Conservation (phyloP, 768 basidiomycete genomes). For the Coprinopsis cinerea region DNA sequence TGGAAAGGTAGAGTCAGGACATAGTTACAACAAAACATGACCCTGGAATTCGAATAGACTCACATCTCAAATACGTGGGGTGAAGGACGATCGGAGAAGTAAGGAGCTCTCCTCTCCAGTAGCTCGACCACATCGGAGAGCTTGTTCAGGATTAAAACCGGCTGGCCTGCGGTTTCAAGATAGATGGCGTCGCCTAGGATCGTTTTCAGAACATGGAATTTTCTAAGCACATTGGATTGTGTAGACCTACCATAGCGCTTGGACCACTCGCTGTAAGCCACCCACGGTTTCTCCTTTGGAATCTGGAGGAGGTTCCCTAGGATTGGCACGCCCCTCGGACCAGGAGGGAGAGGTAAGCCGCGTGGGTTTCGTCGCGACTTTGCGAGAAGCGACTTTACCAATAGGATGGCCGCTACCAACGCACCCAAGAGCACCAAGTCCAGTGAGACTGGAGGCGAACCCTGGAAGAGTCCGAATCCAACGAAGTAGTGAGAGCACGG, state of each 20-base stretch:
- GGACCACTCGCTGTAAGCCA: not conserved
- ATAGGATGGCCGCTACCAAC: too few relatives aligned
- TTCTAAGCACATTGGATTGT: not conserved
- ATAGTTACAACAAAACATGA: too few relatives aligned
- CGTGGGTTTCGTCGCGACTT: constrained; percentile 12
- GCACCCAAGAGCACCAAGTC: too few relatives aligned
- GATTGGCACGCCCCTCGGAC: not conserved
- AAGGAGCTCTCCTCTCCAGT: constrained; percentile 13
- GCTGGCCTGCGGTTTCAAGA: constrained; percentile 11
- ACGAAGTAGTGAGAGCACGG: too few relatives aligned
- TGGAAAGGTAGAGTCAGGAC: not conserved
- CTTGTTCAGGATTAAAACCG: constrained; percentile 10
- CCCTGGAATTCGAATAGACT: constrained; percentile 1
- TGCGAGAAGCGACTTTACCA: too few relatives aligned
- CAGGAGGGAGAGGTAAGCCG: not conserved
- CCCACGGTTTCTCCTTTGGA: not conserved
- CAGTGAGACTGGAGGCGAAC: too few relatives aligned
- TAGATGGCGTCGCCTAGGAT: constrained; percentile 14
- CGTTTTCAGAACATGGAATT: not conserved
- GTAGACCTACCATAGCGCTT: constrained; percentile 2
- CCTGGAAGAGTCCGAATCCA: too few relatives aligned
- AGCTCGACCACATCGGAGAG: constrained; percentile 10
- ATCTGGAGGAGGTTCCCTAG: constrained; percentile 9
- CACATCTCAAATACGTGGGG: constrained; percentile 9
- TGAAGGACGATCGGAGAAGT: constrained; percentile 10